phyloP scores from a whole-genome alignment of 805 yeast genomes.

The Kazachstania psychrophila region DNA sequence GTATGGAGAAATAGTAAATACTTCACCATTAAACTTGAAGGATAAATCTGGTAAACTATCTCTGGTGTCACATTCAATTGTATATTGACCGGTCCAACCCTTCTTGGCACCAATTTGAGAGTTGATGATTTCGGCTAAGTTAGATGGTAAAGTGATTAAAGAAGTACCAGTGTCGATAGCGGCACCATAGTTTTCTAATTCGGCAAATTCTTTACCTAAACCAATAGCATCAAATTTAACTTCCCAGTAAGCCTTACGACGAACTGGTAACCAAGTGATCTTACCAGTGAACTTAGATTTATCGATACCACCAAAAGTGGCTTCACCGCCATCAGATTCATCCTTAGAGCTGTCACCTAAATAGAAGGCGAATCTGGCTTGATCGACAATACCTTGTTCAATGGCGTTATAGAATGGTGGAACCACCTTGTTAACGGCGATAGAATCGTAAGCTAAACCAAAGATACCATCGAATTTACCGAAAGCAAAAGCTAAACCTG shows the following conservation, averaged over 20 bases:
- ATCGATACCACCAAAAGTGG: constrained; percentile 93
- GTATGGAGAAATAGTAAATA: constrained; percentile 80
- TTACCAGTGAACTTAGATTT: constrained; percentile 68
- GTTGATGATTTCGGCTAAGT: constrained; percentile 90
- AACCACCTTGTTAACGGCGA: constrained; percentile 78
- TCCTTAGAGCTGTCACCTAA: constrained; percentile 74
- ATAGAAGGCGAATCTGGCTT: constrained; percentile 80
- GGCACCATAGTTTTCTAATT: constrained; percentile 78
- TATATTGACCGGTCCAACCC: constrained; percentile 96
- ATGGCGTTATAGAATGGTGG: constrained; percentile 94
- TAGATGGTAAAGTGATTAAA: constrained; percentile 86
- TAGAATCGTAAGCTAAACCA: constrained; percentile 89
- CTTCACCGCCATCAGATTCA: constrained; percentile 70
- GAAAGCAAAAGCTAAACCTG: constrained; percentile 95
- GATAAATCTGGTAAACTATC: constrained; percentile 84
- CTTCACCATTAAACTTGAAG: constrained; percentile 78
- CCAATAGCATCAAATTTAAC: constrained; percentile 86
- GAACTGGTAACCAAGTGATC: constrained; percentile 90
- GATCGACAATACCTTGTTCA: constrained; percentile 69
- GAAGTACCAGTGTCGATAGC: constrained; percentile 99
- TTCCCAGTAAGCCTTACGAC: constrained; percentile 99
- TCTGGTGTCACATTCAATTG: constrained; percentile 82
- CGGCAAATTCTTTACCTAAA: constrained; percentile 86
- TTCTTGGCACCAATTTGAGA: constrained; percentile 95
- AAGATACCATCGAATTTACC: constrained; percentile 97